Evolutionary conservation across 2,329 filamentous ascomycete genomes (phyloP).

Genomic region (Tolypocladium nubicola): DNA sequence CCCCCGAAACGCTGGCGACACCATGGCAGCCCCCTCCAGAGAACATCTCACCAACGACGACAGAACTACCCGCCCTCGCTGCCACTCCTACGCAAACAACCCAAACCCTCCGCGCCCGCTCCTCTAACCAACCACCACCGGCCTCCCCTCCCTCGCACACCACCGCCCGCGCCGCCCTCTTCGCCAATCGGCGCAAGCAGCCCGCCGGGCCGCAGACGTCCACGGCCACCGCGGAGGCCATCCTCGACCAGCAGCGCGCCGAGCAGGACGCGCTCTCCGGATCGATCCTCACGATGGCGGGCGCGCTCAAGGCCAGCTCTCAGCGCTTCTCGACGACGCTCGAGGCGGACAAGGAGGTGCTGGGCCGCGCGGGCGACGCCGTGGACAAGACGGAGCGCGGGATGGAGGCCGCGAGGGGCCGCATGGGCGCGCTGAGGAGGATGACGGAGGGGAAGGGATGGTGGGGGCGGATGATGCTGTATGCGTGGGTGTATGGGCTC

Average conservation of each 20-base stretch:
- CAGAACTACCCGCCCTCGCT: slow-evolving; percentile 1
- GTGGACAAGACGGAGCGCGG: slow-evolving; percentile 66
- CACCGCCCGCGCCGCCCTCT: slow-evolving; percentile 32
- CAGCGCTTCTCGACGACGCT: slow-evolving; percentile 61
- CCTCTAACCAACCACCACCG: slow-evolving; percentile 8
- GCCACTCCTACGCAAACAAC: slow-evolving; percentile 21
- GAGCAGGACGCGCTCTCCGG: slow-evolving; percentile 78
- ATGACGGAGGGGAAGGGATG: slow-evolving; percentile 86
- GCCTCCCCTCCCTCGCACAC: slow-evolving; percentile 16
- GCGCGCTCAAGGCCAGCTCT: slow-evolving; percentile 65
- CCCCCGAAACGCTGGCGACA: not conserved
- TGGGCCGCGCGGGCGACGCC: slow-evolving; percentile 60
- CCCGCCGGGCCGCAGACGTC: slow-evolving; percentile 25
- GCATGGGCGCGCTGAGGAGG: slow-evolving; percentile 65
- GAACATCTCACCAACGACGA: slow-evolving; percentile 4
- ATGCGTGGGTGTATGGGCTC: slow-evolving; percentile 71
- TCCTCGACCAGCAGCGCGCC: slow-evolving; percentile 64
- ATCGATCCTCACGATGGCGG: slow-evolving; percentile 72
- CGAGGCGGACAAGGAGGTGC: slow-evolving; percentile 59
- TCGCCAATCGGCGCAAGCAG: slow-evolving; percentile 25
- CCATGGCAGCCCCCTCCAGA: slow-evolving; percentile 5
- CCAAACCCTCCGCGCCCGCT: slow-evolving; percentile 24
- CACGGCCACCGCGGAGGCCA: slow-evolving; percentile 52
- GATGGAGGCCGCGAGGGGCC: slow-evolving; percentile 64
- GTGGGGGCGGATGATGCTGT: slow-evolving; percentile 76